These are phyloP conservation scores for Amauroascus verrucosus DNA, from an alignment of 2,329 filamentous ascomycete genomes.

Conservation along the genomic window DNA sequence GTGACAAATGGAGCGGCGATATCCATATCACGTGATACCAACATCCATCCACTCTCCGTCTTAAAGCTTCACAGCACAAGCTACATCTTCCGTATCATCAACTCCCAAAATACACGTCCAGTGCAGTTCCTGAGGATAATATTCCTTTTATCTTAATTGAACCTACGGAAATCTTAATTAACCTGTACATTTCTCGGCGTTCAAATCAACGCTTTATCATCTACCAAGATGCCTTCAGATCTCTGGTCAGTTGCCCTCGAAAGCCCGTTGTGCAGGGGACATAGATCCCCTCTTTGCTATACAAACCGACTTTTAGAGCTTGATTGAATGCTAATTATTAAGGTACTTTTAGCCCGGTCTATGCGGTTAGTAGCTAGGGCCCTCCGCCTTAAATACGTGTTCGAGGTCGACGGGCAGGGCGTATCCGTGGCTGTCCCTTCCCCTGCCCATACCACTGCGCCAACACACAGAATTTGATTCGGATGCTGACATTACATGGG, in stretches of 20 bases:
- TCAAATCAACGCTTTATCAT: conserved; percentile 11
- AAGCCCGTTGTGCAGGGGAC: conserved; percentile 20
- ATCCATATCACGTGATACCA: background rate
- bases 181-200: conserved; percentile 13
- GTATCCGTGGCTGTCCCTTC: background rate
- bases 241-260: conserved; percentile 56
- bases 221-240: conserved; percentile 60
- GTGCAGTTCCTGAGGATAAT: background rate
- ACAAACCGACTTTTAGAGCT: background rate
- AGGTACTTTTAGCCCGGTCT: conserved; percentile 65
- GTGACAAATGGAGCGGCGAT: background rate
- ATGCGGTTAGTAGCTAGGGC: conserved; percentile 69
- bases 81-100: background rate
- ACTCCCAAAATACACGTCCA: background rate
- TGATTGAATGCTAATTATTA: background rate
- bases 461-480: background rate
- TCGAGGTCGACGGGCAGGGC: background rate
- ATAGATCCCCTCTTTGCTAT: conserved; percentile 8
- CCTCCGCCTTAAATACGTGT: background rate
- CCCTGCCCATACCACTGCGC: background rate
- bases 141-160: background rate
- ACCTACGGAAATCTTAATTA: background rate
- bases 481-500: conserved; percentile 11
- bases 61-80: background rate
- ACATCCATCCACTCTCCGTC: background rate